Evolutionary conservation across 116 monocot species (phyloP), one percentile per base, ranked within the genome.

Genomic region (Papilionanthe hybrid): DNA sequence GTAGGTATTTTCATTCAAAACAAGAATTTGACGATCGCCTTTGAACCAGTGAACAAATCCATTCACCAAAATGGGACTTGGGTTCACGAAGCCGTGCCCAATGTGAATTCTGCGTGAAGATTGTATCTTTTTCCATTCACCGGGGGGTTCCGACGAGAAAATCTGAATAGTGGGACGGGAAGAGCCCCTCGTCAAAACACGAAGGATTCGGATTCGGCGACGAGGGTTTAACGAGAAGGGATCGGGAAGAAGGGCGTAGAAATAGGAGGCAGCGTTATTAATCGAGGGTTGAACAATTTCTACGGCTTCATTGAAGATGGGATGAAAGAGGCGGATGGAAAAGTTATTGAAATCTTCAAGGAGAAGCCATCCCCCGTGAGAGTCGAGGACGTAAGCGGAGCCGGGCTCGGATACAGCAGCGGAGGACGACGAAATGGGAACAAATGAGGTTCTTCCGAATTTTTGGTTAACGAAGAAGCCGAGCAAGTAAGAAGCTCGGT

Each of bases 71-170:
- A 69, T 37, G 32, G 69, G 69, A 29, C 44, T n/a, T 15, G 4
- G 5, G 10, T 73, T 44, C 18, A 29, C 7, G 22, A n/a, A 73
- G 44, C 73, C 44, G 43, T 9, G 73, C n/a, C 43, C 44, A 44
- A n/a, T 13, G 44, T 22, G 73, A 29, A 73, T 44, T 44, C 3
- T 17, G 9, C 7, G 44, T 2, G 15, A 73, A 73, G 73, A 43
- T 44, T 42, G 73, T 43, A 73, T 44, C 73, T 44, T 42, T 41
- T 73, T 73, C 43, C 44, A 73, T 9, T 73, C 44, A 9, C 44
- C 73, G n/a, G 44, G 73, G 44, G 43, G 22, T 73, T 73, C 73
- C 73, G 73, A 44, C 6, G 73, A 73, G 73, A 73, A 73, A n/a
- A 73, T 44, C 20, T 73, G 44, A 37, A 73, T 42, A 37, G 18